Conservation (phyloP, 208 protist species). For the Phytomonas sp. region DNA sequence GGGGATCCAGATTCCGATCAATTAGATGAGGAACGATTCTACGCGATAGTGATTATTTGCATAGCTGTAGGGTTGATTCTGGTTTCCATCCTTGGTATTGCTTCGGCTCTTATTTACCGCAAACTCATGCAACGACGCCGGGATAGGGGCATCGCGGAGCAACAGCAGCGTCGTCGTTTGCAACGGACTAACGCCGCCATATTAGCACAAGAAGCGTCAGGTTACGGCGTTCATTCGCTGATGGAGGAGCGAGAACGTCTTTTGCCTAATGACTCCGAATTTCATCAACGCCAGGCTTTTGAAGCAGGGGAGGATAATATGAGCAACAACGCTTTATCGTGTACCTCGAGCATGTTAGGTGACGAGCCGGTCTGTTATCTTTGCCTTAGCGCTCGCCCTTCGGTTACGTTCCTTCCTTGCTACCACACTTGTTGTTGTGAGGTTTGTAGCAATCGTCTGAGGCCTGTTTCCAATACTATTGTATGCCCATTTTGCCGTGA, state of each 20-base stretch:
- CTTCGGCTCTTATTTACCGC: neutral
- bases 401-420: conserved; percentile 48
- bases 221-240: neutral
- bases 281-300: neutral
- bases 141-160: neutral
- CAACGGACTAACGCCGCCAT: neutral
- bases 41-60: neutral
- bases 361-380: conserved; percentile 35
- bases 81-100: neutral
- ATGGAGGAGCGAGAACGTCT: neutral
- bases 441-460: conserved; percentile 30
- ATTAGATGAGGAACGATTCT: neutral
- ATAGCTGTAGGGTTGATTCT: neutral
- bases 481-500: conserved; percentile 42
- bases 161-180: neutral
- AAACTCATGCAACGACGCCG: neutral
- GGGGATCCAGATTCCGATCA: neutral
- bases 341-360: conserved; percentile 14
- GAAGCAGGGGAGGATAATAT: neutral
- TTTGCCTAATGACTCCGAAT: neutral
- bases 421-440: conserved; percentile 53
- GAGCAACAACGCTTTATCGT: conserved; percentile 9
- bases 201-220: neutral
- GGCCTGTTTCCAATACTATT: conserved; percentile 20
- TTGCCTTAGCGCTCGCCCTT: conserved; percentile 24